Base-by-base conservation (phyloP, 1,284 basidiomycete genomes). In the Mycosarcoma maydis region DNA sequence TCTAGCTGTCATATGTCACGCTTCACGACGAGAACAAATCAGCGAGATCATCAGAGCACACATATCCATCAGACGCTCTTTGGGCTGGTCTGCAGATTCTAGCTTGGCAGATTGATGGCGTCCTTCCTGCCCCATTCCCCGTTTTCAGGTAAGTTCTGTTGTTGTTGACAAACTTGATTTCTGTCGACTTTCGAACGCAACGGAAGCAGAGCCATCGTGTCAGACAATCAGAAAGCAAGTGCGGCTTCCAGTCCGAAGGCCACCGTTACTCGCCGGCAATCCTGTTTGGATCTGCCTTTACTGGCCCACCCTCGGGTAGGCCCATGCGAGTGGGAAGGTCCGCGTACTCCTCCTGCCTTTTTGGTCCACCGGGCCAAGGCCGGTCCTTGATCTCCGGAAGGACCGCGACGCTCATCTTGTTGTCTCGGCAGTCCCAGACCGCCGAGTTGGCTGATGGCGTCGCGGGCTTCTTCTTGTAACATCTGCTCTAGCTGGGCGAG, bases 311-410 rank as follows among this genome's bases (percentile, higher is more conserved):
- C 37, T 52, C 33, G 53, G 54, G 61, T 29, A 40, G 46, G 42
- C 53, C 52, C 68, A 69, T 62, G 76, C 76, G 76, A 78, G 76
- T 78, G 76, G 76, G 76, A 78, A 78, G 76, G 76, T 78, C 76
- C 76, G 76, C 76, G 75, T 74, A 75, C 76, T 73, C 76, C 76
- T 78, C 72, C 67, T 66, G 49, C 60, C 67, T 70, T 68, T 70
- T 61, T 54, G 42, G 43, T 53, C 14, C 30, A 7, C 26, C 14
- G 22, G 40, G 57, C 47, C 46, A 59, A 62, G 50, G 54, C 39
- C 51, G 66, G 42, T 69, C 47, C 42, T 27, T 45, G 66, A 59
- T 69, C 59, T 62, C 59, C 32, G 47, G 48, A 54, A 54, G 47
- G 54, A 58, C 58, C 47, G 54, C 26, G 54, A 22, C 38, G 49